Evolutionary conservation across 23 red algal species (phyloP).

Genomic region (Rhodosorus marinus): DNA sequence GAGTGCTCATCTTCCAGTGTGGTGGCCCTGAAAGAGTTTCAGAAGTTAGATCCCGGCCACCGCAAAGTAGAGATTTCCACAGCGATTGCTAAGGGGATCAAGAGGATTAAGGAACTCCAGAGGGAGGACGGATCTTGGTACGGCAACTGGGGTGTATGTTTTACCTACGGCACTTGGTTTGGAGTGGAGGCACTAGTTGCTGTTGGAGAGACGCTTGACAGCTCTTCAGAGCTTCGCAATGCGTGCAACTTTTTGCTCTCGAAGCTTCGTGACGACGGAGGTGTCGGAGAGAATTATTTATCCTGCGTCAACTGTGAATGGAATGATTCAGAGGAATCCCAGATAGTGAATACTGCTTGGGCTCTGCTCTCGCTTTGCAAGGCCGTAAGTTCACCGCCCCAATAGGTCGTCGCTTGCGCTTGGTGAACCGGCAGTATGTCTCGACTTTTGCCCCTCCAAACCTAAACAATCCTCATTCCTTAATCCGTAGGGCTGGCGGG

Average conservation of each 20-base stretch:
- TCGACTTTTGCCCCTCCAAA: background rate
- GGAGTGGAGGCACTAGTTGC: slow-evolving; percentile 71
- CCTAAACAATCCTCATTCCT: background rate
- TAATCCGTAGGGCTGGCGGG: too few species aligned
- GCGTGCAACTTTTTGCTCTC: slow-evolving; percentile 65
- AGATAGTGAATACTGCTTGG: slow-evolving; percentile 86
- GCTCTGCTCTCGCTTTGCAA: slow-evolving; percentile 46
- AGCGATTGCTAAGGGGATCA: slow-evolving; percentile 32
- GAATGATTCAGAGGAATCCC: slow-evolving; percentile 29
- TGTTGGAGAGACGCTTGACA: slow-evolving; percentile 34
- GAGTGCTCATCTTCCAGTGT: slow-evolving; percentile 81
- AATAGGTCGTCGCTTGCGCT: too few species aligned
- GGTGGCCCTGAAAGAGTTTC: slow-evolving; percentile 53
- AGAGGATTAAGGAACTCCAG: slow-evolving; percentile 46
- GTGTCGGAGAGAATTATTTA: slow-evolving; percentile 80
- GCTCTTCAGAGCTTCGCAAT: slow-evolving; percentile 37
- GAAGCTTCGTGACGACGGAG: slow-evolving; percentile 63
- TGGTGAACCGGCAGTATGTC: too few species aligned
- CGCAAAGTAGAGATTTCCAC: slow-evolving; percentile 17
- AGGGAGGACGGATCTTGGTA: slow-evolving; percentile 95
- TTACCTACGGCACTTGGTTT: slow-evolving; percentile 93
- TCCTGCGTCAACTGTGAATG: slow-evolving; percentile 42
- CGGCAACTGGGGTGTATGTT: slow-evolving; percentile 93
- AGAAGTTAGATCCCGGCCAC: slow-evolving; percentile 35
- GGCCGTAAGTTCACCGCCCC: too few species aligned